A percentile compares a stretch with the other conserved stretches of the same genome.
These are phyloP conservation scores for Alternaria novae-zelandiae DNA, from an alignment of 2,329 filamentous ascomycete genomes.

Conservation along the genomic window DNA sequence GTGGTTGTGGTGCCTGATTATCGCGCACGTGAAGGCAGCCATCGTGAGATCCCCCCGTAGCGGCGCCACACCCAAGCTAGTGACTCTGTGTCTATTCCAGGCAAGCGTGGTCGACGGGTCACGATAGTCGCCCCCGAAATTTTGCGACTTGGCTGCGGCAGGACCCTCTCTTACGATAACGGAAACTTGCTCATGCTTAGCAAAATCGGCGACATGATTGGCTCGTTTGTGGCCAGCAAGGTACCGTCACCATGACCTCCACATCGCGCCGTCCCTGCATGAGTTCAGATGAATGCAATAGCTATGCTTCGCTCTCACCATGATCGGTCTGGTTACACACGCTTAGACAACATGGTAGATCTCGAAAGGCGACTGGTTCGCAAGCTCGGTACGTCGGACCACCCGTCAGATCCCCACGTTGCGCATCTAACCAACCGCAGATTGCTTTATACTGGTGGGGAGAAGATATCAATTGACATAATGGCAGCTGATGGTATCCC, in stretches of 20 bases:
- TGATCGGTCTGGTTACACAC: conserved; percentile 5
- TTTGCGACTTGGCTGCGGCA: not conserved
- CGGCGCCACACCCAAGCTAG: not conserved
- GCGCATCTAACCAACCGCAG: conserved; percentile 1
- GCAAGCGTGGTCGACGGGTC: not conserved
- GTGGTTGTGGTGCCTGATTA: not conserved
- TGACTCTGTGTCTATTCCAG: not conserved
- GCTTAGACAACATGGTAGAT: conserved; percentile 16
- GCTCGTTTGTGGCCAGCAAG: conserved; percentile 25
- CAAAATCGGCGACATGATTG: conserved; percentile 22
- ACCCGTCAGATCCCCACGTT: not conserved
- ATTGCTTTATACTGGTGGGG: conserved; percentile 33
- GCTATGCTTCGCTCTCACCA: not conserved
- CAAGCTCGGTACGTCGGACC: conserved; percentile 25
- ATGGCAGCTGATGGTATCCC: not conserved
- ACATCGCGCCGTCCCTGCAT: not conserved
- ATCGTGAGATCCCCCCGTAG: not conserved
- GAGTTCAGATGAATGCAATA: not conserved
- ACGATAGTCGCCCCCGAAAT: not conserved
- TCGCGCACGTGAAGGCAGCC: not conserved
- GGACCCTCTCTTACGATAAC: not conserved
- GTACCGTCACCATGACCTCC: conserved; percentile 13
- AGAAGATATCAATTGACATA: no score
- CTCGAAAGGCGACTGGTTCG: conserved; percentile 33
- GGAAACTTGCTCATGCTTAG: conserved; percentile 18